A percentile compares a stretch with the other conserved stretches of the same genome.
Conservation (phyloP, 2,329 filamentous ascomycete genomes). For the Incumbomyces delicatus region DNA sequence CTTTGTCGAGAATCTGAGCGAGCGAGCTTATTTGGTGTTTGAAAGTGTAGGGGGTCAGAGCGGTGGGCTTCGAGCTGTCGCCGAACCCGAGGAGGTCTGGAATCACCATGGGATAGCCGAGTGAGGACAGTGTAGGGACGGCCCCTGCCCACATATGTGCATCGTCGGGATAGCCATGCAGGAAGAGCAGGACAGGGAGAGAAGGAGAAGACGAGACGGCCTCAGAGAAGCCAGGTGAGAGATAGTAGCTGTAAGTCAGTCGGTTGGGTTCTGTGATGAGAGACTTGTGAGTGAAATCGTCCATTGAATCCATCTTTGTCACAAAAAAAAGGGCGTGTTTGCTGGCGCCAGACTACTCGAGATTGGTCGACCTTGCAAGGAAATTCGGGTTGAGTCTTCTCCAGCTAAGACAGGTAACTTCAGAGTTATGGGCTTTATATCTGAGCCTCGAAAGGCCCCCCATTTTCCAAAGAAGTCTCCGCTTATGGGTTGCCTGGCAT, state of each 20-base stretch:
- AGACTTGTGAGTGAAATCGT: slow-evolving; percentile 6
- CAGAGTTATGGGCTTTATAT: too few species aligned
- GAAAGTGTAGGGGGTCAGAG: slow-evolving; percentile 26
- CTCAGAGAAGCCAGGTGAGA: slow-evolving; percentile 3
- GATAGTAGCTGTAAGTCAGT: slow-evolving; percentile 8
- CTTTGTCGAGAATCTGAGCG: slow-evolving; percentile 30
- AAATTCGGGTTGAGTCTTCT: too few species aligned
- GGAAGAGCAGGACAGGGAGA: slow-evolving; percentile 28
- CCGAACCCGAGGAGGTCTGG: slow-evolving; percentile 32
- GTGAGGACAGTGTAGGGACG: slow-evolving; percentile 29
- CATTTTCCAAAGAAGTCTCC: too few species aligned
- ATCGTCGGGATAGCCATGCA: slow-evolving; percentile 42
- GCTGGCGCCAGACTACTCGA: too few species aligned
- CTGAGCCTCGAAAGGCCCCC: too few species aligned
- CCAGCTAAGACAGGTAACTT: too few species aligned
- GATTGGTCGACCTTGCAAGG: too few species aligned
- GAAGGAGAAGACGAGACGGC: neutral
- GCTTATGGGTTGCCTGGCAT: too few species aligned
- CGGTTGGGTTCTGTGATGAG: slow-evolving; percentile 1
- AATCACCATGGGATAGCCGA: slow-evolving; percentile 30
- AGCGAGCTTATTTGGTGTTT: slow-evolving; percentile 11
- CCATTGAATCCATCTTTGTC: neutral
- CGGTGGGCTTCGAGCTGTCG: slow-evolving; percentile 31
- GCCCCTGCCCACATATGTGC: slow-evolving; percentile 36
- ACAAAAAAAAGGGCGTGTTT: too few species aligned